Evolutionary conservation across 2,329 filamentous ascomycete genomes (phyloP), one percentile per base, ranked within the genome.

Genomic region (Epichloe glyceriae): DNA sequence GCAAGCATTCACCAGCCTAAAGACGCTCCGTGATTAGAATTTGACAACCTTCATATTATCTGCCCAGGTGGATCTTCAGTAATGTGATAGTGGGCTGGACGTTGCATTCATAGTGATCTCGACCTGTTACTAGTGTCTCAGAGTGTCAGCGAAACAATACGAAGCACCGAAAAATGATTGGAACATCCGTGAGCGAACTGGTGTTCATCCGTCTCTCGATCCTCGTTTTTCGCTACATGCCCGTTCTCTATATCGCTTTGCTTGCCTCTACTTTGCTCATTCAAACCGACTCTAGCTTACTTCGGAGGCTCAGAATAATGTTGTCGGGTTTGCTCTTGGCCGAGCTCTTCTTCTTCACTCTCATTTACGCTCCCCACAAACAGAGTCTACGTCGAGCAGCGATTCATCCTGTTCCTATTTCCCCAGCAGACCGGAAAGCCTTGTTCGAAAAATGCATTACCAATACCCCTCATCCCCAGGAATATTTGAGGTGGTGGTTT

Each of bases 401-500:
- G 11, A 53, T 58, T 14, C 69, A 76, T 48, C 73, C 73, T 2
- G 57, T 63, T 1, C 62, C 68, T 0, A 61, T 74, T 10, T 66
- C 70, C 1, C 67, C 64, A 35, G 60, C 71, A 5, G 70, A 79
- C 48, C 73, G 83, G 22, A 65, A 68, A 41, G 69, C 63, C 1
- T 66, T 87, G 3, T 84, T 86, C 59, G 64, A 72, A 47, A 72
- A 72, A 39, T 80, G 79, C 63, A 68, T 75, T 53, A 67, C 66
- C 34, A 78, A 75, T 56, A 71, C 83, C 4, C 67, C 75, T 1
- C 73, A 80, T 54, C 67, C 71, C 0, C 74, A 78, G 50, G 63
- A 64, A 20, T 87, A 84, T 58, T 56, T 88, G 41, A 70, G 67
- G 46, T 70, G 72, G 53, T 88, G 84, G 84, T 86, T 86, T 55